Conservation (phyloP, 768 basidiomycete species). For the Tylopilus subfusipes region DNA sequence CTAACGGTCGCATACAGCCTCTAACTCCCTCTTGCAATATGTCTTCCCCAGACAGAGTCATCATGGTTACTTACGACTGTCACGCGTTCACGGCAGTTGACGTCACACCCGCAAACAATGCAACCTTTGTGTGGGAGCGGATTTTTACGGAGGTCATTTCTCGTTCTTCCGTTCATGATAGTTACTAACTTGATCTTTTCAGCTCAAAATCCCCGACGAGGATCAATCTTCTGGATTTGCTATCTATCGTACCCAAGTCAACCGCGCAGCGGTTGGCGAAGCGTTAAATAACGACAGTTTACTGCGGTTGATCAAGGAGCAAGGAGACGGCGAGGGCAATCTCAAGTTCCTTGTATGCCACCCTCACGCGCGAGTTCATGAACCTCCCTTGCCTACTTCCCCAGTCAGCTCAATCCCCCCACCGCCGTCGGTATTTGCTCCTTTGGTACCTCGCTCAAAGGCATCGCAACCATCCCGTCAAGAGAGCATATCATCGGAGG, state of each 20-base stretch:
- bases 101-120: constrained; percentile 59
- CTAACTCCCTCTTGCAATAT: constrained; percentile 30
- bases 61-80: constrained; percentile 75
- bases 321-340: constrained; percentile 73
- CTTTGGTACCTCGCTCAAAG: constrained; percentile 47
- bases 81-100: constrained; percentile 72
- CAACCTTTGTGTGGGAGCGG: constrained; percentile 71
- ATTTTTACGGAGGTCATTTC: constrained; percentile 71
- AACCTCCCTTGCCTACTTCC: constrained; percentile 38
- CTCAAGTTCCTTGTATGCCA: constrained; percentile 83
- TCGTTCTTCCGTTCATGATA: background rate
- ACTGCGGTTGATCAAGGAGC: constrained; percentile 63
- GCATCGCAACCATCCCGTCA: constrained; percentile 55
- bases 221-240: constrained; percentile 66
- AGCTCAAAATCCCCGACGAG: constrained; percentile 83
- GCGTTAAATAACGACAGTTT: constrained; percentile 70
- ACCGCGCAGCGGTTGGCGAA: constrained; percentile 68
- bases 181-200: constrained; percentile 4
- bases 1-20: constrained; percentile 23
- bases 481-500: constrained; percentile 68
- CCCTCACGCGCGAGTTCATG: constrained; percentile 58
- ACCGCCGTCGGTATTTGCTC: constrained; percentile 44
- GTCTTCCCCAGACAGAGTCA: constrained; percentile 34
- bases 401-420: constrained; percentile 49
- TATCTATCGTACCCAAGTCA: constrained; percentile 88